Conservation (phyloP, 495 filamentous ascomycete species). For the Neurospora sp. region DNA sequence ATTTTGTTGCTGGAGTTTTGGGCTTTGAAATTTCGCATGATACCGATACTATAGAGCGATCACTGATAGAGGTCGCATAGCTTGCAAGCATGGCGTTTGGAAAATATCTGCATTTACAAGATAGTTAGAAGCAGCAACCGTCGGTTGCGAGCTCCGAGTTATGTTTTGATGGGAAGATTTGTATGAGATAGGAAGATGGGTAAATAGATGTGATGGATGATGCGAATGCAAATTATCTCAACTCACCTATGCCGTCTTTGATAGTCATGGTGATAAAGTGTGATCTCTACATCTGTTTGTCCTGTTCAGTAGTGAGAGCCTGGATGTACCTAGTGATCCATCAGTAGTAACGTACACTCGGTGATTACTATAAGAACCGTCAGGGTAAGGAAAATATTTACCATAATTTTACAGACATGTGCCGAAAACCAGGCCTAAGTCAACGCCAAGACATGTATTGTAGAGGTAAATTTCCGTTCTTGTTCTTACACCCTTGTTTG, state of each 20-base stretch:
- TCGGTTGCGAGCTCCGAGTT: not conserved
- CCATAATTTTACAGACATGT: not conserved
- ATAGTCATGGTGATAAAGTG: not conserved
- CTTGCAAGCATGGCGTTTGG: not conserved
- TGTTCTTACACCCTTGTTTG: not conserved
- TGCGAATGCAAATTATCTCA: not conserved
- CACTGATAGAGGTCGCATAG: not conserved
- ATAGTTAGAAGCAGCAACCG: not conserved
- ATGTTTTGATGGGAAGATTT: not conserved
- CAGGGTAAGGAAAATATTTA: not conserved
- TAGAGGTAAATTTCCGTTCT: not conserved
- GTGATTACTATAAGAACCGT: not conserved
- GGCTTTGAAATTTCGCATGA: not conserved
- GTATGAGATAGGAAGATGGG: not conserved
- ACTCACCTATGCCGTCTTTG: not conserved
- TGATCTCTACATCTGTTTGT: not conserved
- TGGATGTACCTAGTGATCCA: not conserved
- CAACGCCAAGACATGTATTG: not conserved
- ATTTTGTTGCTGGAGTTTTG: not conserved
- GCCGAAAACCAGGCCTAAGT: not conserved
- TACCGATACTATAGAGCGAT: not conserved
- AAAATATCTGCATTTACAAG: not conserved
- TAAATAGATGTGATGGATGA: not conserved
- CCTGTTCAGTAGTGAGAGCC: not conserved
- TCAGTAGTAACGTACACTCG: not conserved